These are phyloP conservation scores for Pichia rugopelliculosa DNA, from an alignment of 805 yeast species.

Conservation along the genomic window DNA sequence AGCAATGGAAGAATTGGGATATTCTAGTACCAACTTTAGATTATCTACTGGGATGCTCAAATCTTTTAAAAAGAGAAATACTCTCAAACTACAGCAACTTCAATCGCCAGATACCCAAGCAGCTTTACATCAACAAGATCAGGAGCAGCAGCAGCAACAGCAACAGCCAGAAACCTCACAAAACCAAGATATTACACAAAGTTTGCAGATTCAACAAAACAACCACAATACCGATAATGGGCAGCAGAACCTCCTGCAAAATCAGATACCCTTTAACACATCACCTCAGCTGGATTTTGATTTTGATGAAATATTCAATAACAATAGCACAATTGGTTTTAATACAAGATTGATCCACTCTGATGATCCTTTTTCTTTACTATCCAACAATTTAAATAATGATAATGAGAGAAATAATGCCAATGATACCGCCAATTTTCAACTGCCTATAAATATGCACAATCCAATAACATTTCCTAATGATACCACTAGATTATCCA, in stretches of 20 bases:
- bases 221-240: background rate
- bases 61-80: conserved; percentile 28
- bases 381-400: background rate
- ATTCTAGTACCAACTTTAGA: conserved; percentile 17
- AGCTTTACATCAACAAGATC: conserved; percentile 9
- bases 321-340: conserved; percentile 26
- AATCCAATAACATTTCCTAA: background rate
- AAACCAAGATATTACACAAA: background rate
- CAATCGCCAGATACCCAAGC: background rate
- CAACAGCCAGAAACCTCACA: background rate
- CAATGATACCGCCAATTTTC: background rate
- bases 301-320: conserved; percentile 25
- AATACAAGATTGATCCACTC: conserved; percentile 32
- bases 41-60: conserved; percentile 30
- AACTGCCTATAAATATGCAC: background rate
- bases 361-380: conserved; percentile 24
- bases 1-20: conserved; percentile 18
- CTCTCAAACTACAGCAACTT: conserved; percentile 6
- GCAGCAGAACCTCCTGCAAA: background rate
- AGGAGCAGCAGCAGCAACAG: background rate
- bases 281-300: conserved; percentile 15
- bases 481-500: background rate
- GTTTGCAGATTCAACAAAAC: background rate
- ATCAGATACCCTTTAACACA: background rate
- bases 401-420: background rate